A percentile compares a stretch with the other conserved stretches of the same genome.
Conservation (phyloP, 2,329 filamentous ascomycete species). For the Emericellopsis atlantica region DNA sequence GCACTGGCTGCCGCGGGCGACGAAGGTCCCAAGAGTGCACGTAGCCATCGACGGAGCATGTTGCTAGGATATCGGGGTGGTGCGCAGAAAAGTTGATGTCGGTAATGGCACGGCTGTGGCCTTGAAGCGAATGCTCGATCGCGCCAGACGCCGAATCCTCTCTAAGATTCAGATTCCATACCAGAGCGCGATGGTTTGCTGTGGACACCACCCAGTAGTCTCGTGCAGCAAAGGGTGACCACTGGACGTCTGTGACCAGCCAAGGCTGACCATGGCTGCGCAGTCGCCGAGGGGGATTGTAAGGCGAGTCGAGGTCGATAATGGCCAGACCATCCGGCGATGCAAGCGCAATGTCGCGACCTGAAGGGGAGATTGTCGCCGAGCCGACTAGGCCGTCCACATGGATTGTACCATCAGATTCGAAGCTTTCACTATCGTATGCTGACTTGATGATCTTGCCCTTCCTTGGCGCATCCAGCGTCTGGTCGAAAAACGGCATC, state of each 20-base stretch:
- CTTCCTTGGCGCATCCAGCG: conserved; percentile 35
- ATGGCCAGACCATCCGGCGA: conserved; percentile 84
- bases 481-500: conserved; percentile 38
- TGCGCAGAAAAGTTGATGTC: conserved; percentile 95
- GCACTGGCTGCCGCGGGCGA: conserved; percentile 55
- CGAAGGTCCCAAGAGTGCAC: conserved; percentile 89
- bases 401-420: conserved; percentile 70
- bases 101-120: conserved; percentile 75
- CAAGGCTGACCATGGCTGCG: conserved; percentile 77
- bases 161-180: conserved; percentile 79
- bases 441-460: conserved; percentile 52
- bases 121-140: conserved; percentile 80
- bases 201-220: conserved; percentile 93
- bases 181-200: conserved; percentile 84
- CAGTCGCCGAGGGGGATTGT: conserved; percentile 73
- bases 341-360: conserved; percentile 79
- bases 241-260: conserved; percentile 92
- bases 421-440: conserved; percentile 79
- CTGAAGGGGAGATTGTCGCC: conserved; percentile 84
- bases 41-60: conserved; percentile 85
- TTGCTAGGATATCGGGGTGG: conserved; percentile 78
- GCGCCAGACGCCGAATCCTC: conserved; percentile 58
- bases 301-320: conserved; percentile 83
- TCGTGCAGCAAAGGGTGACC: conserved; percentile 82
- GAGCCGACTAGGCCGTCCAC: conserved; percentile 76